These are phyloP conservation scores for Globisporangium nodosum DNA, from an alignment of 352 stramenopile species.

Conservation along the genomic window DNA sequence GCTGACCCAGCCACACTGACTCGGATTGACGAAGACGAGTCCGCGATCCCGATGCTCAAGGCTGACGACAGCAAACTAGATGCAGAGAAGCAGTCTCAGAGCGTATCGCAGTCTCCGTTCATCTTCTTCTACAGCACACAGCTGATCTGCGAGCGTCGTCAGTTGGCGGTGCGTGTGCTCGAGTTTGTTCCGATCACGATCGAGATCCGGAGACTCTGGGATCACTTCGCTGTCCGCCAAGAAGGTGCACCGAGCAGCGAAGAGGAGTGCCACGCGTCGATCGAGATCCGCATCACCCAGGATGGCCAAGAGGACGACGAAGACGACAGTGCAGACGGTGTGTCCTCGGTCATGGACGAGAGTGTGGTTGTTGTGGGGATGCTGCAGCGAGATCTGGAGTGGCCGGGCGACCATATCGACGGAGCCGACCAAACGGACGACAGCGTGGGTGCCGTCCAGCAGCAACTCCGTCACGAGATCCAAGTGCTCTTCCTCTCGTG, in stretches of 20 bases:
- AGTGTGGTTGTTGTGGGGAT: constrained; percentile 34
- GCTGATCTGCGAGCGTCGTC: neutral
- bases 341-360: constrained; percentile 13
- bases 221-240: neutral
- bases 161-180: constrained; percentile 6
- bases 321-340: neutral
- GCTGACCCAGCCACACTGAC: neutral
- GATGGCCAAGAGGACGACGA: constrained; percentile 17
- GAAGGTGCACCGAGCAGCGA: neutral
- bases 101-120: constrained; percentile 9
- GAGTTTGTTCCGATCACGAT: constrained; percentile 12
- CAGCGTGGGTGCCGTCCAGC: neutral
- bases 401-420: neutral
- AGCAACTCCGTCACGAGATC: constrained; percentile 18
- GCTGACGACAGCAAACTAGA: neutral
- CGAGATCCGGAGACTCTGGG: constrained; percentile 3
- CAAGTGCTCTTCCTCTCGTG: constrained; percentile 63
- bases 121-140: constrained; percentile 11
- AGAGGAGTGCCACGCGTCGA: neutral
- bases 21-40: neutral
- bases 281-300: constrained; percentile 28
- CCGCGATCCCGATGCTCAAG: constrained; percentile 4
- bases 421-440: neutral
- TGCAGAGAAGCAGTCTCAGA: neutral
- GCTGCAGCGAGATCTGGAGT: constrained; percentile 23